Conservation (phyloP, 202 grass and related monocot species). For the Eragrostis tef region DNA sequence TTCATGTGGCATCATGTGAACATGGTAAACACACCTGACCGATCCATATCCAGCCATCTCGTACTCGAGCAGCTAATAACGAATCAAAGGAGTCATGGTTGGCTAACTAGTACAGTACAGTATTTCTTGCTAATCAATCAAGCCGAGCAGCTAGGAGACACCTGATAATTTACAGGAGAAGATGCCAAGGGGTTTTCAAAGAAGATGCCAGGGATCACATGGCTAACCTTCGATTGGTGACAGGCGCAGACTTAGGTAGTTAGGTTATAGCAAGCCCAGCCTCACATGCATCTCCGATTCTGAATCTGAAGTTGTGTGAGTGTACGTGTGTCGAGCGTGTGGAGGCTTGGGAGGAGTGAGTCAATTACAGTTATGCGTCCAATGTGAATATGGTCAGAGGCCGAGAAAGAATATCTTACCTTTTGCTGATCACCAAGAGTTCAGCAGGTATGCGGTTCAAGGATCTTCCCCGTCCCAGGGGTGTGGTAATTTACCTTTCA, state of each 20-base stretch:
- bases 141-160: neutral
- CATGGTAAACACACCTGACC: neutral
- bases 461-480: too few relatives aligned
- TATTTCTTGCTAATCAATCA: neutral
- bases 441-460: too few relatives aligned
- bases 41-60: too few relatives aligned
- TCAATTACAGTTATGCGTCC: neutral
- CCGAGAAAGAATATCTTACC: neutral
- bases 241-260: neutral
- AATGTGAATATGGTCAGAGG: neutral
- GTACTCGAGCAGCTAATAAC: neutral
- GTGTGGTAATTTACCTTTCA: too few relatives aligned
- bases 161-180: neutral
- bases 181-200: neutral
- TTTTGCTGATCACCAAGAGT: neutral
- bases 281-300: conserved; percentile 1
- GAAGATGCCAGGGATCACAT: conserved; percentile 19
- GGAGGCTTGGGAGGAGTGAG: neutral
- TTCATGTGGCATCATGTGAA: neutral
- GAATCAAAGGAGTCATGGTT: neutral
- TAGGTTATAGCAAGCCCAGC: neutral
- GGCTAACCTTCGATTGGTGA: neutral
- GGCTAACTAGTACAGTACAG: neutral
- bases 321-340: neutral
- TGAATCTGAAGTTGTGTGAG: neutral